Conservation (phyloP, 768 basidiomycete species). For the Pleurotus cornucopiae region DNA sequence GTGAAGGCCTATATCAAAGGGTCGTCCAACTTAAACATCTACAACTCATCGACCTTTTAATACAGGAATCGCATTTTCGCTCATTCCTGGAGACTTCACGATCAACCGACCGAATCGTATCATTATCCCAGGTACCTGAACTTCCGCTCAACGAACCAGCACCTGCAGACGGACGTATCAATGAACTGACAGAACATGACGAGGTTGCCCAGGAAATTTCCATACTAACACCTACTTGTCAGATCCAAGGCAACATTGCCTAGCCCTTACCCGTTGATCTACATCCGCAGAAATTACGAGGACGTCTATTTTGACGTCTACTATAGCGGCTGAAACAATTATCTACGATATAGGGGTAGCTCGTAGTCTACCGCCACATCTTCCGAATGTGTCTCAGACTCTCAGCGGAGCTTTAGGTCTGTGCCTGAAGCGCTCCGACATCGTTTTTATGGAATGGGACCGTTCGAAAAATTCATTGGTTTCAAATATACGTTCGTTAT, state of each 20-base stretch:
- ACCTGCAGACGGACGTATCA: neutral
- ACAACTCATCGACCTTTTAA: too few species aligned
- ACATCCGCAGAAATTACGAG: neutral
- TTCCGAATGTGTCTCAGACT: neutral
- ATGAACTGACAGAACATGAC: neutral
- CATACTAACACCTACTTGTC: neutral
- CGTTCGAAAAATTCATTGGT: too few species aligned
- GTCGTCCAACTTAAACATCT: too few species aligned
- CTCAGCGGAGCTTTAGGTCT: slow-evolving; percentile 1
- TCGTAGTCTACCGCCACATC: slow-evolving; percentile 4
- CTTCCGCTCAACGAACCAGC: neutral
- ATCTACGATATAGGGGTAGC: neutral
- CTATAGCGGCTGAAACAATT: slow-evolving; percentile 7
- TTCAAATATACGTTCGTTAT: too few species aligned
- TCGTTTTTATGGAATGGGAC: too few species aligned
- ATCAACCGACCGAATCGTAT: neutral
- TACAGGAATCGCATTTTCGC: too few species aligned
- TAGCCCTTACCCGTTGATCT: slow-evolving; percentile 1
- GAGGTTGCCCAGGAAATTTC: neutral
- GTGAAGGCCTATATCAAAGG: too few species aligned
- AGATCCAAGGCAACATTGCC: slow-evolving; percentile 8
- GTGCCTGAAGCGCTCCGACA: slow-evolving; percentile 3
- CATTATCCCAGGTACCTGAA: slow-evolving; percentile 1
- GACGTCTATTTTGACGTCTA: slow-evolving; percentile 5
- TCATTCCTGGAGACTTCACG: too few species aligned